phyloP scores from a whole-genome alignment of 2,329 filamentous ascomycete genomes.

The Neonectria punicea region DNA sequence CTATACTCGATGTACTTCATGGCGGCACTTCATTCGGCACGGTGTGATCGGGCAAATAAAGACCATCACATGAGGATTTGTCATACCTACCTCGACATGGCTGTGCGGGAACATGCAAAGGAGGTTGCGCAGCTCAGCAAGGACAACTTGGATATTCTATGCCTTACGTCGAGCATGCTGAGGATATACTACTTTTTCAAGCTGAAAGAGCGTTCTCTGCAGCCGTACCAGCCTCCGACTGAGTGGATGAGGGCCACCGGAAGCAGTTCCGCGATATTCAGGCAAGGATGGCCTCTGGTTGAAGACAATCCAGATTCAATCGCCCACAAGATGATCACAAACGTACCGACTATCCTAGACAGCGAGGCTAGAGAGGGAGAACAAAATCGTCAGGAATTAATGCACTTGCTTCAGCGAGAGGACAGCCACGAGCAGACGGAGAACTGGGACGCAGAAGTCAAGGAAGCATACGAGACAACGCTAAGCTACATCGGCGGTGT shows the following conservation, averaged over 20 bases:
- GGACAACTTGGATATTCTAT: constrained; percentile 1
- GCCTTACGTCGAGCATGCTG: constrained; percentile 9
- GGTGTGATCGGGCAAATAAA: neutral
- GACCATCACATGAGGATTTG: constrained; percentile 9
- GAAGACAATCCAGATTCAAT: constrained; percentile 6
- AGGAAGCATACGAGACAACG: constrained; percentile 13
- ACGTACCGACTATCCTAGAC: neutral
- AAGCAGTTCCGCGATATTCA: constrained; percentile 17
- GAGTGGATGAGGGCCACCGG: constrained; percentile 19
- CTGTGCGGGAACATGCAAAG: constrained; percentile 14
- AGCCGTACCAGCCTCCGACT: constrained; percentile 10
- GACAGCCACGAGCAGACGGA: constrained; percentile 2
- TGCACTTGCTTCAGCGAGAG: constrained; percentile 9
- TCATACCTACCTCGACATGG: constrained; percentile 16
- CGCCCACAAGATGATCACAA: neutral
- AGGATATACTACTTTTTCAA: constrained; percentile 12
- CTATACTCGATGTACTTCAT: constrained; percentile 19
- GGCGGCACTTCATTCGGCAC: constrained; percentile 4
- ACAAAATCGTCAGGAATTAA: neutral
- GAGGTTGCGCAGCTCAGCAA: constrained; percentile 10
- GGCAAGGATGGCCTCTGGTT: neutral
- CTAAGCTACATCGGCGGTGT: constrained; percentile 14
- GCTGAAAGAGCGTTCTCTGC: constrained; percentile 8
- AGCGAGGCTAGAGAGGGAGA: neutral
- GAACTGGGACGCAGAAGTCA: constrained; percentile 6